Conservation (phyloP, 352 stramenopile species). For the Globisporangium apiculatum region DNA sequence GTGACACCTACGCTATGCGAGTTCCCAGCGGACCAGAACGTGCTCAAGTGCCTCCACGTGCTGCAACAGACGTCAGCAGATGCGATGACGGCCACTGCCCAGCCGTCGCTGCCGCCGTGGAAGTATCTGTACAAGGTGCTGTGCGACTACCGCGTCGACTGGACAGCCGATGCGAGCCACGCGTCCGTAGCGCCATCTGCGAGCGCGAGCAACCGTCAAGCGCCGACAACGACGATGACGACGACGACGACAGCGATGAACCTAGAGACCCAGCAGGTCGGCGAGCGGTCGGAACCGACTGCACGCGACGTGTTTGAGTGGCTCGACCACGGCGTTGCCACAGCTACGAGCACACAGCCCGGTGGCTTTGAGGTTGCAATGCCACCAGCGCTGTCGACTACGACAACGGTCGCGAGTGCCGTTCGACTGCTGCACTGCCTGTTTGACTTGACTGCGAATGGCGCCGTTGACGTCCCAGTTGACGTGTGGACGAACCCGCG, state of each 20-base stretch:
- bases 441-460: conserved; percentile 31
- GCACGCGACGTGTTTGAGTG: conserved; percentile 14
- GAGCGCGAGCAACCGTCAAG: too few relatives aligned
- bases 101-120: conserved; percentile 40
- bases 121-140: conserved; percentile 67
- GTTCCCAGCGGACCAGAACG: conserved; percentile 65
- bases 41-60: conserved; percentile 70
- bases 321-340: conserved; percentile 7
- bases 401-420: conserved; percentile 25
- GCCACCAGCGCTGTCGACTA: background rate
- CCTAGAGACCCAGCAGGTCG: conserved; percentile 1
- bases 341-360: background rate
- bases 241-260: background rate
- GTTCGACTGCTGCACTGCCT: conserved; percentile 54
- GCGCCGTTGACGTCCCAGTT: conserved; percentile 20
- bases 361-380: too few relatives aligned
- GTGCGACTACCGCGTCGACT: conserved; percentile 68
- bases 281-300: background rate
- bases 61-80: conserved; percentile 22
- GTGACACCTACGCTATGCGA: conserved; percentile 16
- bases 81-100: background rate
- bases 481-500: conserved; percentile 62
- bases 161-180: conserved; percentile 15
- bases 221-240: too few relatives aligned
- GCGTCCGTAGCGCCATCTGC: too few relatives aligned